Evolutionary conservation across 2,329 filamentous ascomycete species (phyloP).

Genomic region (Knoxdaviesia capensis): DNA sequence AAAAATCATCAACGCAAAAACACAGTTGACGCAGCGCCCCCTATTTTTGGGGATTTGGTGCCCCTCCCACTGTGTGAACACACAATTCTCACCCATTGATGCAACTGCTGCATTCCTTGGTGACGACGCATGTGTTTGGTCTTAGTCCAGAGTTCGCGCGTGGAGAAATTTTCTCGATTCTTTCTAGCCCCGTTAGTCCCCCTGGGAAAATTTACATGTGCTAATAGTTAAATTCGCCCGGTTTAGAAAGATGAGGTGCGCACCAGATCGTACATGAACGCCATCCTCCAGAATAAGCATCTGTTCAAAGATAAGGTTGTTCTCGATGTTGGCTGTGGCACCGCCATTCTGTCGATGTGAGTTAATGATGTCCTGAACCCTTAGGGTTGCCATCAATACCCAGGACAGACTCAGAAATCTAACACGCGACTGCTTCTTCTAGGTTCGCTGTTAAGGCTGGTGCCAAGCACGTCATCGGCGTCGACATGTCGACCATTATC

Average conservation of each 20-base stretch:
- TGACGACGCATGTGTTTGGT: too few species aligned
- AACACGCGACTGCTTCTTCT: constrained; percentile 4
- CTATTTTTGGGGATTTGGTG: too few species aligned
- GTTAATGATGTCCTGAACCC: constrained; percentile 11
- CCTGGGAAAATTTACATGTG: constrained; percentile 2
- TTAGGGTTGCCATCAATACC: constrained; percentile 5
- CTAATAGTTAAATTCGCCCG: constrained; percentile 7
- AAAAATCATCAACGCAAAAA: not conserved
- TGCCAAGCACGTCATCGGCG: constrained; percentile 95
- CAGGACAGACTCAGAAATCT: not conserved
- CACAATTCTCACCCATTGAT: too few species aligned
- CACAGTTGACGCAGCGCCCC: too few species aligned
- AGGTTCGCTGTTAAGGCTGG: constrained; percentile 96
- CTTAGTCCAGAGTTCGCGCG: not conserved
- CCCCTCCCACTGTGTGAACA: too few species aligned
- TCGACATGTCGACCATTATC: constrained; percentile 99
- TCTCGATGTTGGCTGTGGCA: constrained; percentile 93
- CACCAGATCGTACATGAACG: constrained; percentile 88
- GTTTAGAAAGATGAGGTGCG: constrained; percentile 91
- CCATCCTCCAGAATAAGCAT: constrained; percentile 93
- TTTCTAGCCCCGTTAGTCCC: not conserved
- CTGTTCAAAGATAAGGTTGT: constrained; percentile 71
- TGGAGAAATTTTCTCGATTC: not conserved
- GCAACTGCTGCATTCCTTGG: too few species aligned
- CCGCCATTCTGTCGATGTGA: constrained; percentile 95